These are phyloP conservation scores for Epichloe scottii DNA, from an alignment of 2,329 filamentous ascomycete species.

Conservation along the genomic window DNA sequence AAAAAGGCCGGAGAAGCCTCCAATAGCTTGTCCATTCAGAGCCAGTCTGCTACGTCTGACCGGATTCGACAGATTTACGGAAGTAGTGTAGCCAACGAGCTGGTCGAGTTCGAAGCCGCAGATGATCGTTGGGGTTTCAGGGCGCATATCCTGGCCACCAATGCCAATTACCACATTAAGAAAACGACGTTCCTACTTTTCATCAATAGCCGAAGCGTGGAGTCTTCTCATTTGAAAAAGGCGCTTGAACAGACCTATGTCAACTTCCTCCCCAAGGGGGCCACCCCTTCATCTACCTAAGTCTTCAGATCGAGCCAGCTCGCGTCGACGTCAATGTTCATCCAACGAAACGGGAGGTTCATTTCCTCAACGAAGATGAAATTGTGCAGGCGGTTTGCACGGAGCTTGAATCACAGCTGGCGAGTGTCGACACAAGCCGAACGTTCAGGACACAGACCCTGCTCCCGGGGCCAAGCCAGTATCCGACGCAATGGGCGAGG, in stretches of 20 bases:
- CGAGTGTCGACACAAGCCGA: constrained; percentile 82
- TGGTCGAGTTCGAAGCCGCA: constrained; percentile 61
- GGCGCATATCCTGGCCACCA: constrained; percentile 70
- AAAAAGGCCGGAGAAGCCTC: constrained; percentile 90
- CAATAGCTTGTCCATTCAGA: constrained; percentile 67
- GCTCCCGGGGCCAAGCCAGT: constrained; percentile 49
- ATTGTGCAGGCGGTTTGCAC: constrained; percentile 80
- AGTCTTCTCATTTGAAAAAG: constrained; percentile 79
- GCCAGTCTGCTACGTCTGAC: constrained; percentile 60
- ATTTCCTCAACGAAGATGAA: constrained; percentile 95
- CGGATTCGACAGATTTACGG: constrained; percentile 87
- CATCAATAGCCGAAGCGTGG: constrained; percentile 91
- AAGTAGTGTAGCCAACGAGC: constrained; percentile 70
- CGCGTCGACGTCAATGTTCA: constrained; percentile 96
- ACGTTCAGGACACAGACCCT: constrained; percentile 92
- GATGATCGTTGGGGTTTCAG: constrained; percentile 76
- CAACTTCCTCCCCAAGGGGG: constrained; percentile 79
- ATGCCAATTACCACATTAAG: constrained; percentile 90
- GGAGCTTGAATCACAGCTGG: constrained; percentile 63
- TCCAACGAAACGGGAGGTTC: constrained; percentile 91
- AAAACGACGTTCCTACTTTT: constrained; percentile 80
- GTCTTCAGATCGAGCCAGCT: constrained; percentile 80
- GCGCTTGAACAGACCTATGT: constrained; percentile 84
- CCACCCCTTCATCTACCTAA: constrained; percentile 88
- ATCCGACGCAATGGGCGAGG: constrained; percentile 15